Conservation (phyloP, 345 rosid species). For the Alliaria petiolata region DNA sequence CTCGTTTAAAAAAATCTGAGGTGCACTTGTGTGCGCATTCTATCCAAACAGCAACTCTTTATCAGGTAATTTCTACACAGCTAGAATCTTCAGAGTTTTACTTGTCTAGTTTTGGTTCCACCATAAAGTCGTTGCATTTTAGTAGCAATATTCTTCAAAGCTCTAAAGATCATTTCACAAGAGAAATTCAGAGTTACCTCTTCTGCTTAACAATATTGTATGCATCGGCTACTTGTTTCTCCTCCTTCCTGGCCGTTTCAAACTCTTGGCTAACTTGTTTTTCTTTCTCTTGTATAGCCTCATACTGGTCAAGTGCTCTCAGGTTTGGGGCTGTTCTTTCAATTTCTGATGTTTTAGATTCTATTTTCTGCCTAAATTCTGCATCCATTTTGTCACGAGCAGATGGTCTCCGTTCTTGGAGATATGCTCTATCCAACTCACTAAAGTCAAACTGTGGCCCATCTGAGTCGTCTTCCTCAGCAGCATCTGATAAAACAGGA, state of each 20-base stretch:
- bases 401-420: slow-evolving; percentile 69
- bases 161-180: slow-evolving; percentile 7
- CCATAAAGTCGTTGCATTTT: not conserved
- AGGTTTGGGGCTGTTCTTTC: slow-evolving; percentile 92
- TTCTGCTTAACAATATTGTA: slow-evolving; percentile 72
- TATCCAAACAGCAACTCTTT: slow-evolving; percentile 8
- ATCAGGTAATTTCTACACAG: not conserved
- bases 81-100: slow-evolving; percentile 16
- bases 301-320: slow-evolving; percentile 94
- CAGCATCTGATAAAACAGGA: slow-evolving; percentile 64
- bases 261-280: slow-evolving; percentile 72
- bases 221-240: slow-evolving; percentile 75
- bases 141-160: slow-evolving; percentile 16
- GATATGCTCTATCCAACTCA: slow-evolving; percentile 67
- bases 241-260: slow-evolving; percentile 86
- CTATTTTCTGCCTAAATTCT: slow-evolving; percentile 79
- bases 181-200: slow-evolving; percentile 46
- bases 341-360: slow-evolving; percentile 61
- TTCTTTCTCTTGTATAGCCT: slow-evolving; percentile 82
- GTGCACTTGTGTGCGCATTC: not conserved
- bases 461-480: slow-evolving; percentile 62
- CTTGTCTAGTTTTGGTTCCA: slow-evolving; percentile 3
- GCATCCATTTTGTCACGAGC: slow-evolving; percentile 72
- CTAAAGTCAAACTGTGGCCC: slow-evolving; percentile 77
- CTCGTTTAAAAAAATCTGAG: not conserved